phyloP scores from a whole-genome alignment of 805 yeast species.

The Candida sonorensis region DNA sequence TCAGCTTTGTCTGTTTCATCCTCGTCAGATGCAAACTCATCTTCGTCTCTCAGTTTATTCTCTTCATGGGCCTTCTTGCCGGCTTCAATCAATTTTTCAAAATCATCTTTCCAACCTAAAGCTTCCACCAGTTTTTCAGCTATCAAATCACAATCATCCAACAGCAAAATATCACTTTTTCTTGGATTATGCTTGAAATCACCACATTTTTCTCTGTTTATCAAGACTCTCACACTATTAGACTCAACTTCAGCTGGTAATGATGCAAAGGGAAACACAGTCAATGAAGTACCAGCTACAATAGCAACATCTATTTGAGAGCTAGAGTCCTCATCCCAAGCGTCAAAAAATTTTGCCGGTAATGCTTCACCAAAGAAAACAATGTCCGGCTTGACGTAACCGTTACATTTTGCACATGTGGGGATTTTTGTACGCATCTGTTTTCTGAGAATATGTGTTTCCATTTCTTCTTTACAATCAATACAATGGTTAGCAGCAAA shows the following conservation, averaged over 20 bases:
- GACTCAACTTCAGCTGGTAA: constrained; percentile 60
- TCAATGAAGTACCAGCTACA: constrained; percentile 88
- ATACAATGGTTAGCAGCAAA: constrained; percentile 83
- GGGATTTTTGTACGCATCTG: constrained; percentile 35
- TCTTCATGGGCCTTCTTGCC: constrained; percentile 14
- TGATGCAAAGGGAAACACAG: constrained; percentile 86
- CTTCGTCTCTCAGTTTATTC: constrained; percentile 3
- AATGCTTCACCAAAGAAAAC: constrained; percentile 91
- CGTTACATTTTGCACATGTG: constrained; percentile 57
- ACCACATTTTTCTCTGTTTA: constrained; percentile 77
- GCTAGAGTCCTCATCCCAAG: constrained; percentile 53
- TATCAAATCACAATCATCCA: constrained; percentile 62
- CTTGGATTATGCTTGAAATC: constrained; percentile 51
- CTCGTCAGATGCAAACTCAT: constrained; percentile 6
- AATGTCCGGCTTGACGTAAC: constrained; percentile 86
- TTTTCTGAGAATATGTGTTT: constrained; percentile 36
- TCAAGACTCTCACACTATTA: constrained; percentile 49
- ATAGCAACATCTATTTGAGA: constrained; percentile 59
- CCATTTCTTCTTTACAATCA: constrained; percentile 55
- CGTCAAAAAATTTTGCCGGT: constrained; percentile 61
- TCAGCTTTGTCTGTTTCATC: constrained; percentile 11
- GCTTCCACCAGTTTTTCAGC: constrained; percentile 45
- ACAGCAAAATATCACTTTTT: constrained; percentile 49
- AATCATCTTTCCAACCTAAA: constrained; percentile 61
- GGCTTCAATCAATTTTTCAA: constrained; percentile 33